These are phyloP conservation scores for Aspergillus sp. DNA, from an alignment of 2,329 filamentous ascomycete species.

Conservation along the genomic window DNA sequence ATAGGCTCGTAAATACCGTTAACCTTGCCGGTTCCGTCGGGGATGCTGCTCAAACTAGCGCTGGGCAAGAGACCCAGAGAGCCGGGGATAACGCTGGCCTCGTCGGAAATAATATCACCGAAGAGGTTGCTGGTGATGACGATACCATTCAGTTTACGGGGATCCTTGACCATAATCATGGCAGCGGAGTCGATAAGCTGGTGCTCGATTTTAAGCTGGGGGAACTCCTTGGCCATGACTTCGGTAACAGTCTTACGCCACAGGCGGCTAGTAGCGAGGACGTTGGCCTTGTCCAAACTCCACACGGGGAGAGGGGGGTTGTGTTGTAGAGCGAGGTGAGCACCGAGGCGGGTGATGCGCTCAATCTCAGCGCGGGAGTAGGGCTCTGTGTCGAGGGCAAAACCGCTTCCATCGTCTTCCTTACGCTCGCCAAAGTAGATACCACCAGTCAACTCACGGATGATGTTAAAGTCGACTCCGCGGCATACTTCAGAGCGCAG, in stretches of 20 bases:
- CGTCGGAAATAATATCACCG: constrained; percentile 93
- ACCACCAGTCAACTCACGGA: constrained; percentile 87
- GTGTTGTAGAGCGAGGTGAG: constrained; percentile 73
- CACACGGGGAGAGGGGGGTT: constrained; percentile 76
- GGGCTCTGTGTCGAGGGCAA: constrained; percentile 79
- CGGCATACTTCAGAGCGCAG: constrained; percentile 82
- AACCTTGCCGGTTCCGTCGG: constrained; percentile 78
- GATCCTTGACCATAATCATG: constrained; percentile 97
- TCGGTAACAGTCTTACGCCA: constrained; percentile 88
- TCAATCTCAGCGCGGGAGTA: constrained; percentile 85
- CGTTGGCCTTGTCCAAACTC: constrained; percentile 95
- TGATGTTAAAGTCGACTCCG: constrained; percentile 87
- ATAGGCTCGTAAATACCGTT: constrained; percentile 98
- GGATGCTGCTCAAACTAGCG: constrained; percentile 81
- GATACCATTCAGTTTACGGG: constrained; percentile 80
- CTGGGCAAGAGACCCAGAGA: constrained; percentile 85
- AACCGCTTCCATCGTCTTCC: constrained; percentile 71
- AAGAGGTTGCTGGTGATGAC: constrained; percentile 93
- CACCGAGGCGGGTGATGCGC: constrained; percentile 80
- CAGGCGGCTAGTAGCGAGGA: constrained; percentile 82
- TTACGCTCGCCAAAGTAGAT: constrained; percentile 93
- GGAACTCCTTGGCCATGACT: constrained; percentile 85
- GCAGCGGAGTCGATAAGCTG: constrained; percentile 96
- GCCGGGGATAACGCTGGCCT: constrained; percentile 91
- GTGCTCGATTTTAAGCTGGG: constrained; percentile 77